Percentiles rank a stretch among this genome's conserved stretches.
Evolutionary conservation across 192 early-diverging fungal genomes (phyloP).

Genomic region (Backusella tarrabulga): DNA sequence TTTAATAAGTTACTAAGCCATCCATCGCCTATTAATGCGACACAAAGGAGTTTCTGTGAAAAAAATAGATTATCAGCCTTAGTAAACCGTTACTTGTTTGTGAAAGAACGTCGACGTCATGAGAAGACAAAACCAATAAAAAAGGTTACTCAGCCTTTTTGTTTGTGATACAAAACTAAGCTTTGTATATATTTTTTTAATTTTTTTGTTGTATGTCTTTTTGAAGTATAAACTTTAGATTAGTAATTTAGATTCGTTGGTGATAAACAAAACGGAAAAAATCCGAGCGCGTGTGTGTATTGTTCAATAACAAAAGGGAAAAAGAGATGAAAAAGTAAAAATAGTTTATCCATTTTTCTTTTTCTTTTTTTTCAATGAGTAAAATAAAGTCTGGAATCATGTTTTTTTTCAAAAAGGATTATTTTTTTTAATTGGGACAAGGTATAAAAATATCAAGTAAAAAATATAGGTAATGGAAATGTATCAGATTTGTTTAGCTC

Average conservation of each 20-base stretch:
- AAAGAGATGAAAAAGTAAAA: background rate
- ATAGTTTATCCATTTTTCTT: background rate
- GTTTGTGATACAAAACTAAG: background rate
- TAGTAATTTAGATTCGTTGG: constrained; percentile 4
- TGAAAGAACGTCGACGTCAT: background rate
- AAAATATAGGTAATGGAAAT: background rate
- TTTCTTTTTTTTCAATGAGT: background rate
- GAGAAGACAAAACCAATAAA: constrained; percentile 5
- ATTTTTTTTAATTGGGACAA: background rate
- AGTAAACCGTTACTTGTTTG: background rate
- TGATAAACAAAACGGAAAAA: background rate
- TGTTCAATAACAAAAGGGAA: background rate
- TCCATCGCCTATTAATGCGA: background rate
- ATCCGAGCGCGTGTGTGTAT: background rate
- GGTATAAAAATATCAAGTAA: background rate
- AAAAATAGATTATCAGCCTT: background rate
- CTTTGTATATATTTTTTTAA: background rate
- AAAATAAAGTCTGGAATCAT: background rate
- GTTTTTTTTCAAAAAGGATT: background rate
- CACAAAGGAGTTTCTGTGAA: constrained; percentile 1
- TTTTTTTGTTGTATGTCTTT: background rate
- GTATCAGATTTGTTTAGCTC: constrained; percentile 5
- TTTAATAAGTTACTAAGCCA: background rate
- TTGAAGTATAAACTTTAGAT: constrained; percentile 2
- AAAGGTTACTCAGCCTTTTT: background rate